These are phyloP conservation scores for Vanderwaltozyma polyspora DNA, from an alignment of 805 yeast genomes.

Conservation along the genomic window DNA sequence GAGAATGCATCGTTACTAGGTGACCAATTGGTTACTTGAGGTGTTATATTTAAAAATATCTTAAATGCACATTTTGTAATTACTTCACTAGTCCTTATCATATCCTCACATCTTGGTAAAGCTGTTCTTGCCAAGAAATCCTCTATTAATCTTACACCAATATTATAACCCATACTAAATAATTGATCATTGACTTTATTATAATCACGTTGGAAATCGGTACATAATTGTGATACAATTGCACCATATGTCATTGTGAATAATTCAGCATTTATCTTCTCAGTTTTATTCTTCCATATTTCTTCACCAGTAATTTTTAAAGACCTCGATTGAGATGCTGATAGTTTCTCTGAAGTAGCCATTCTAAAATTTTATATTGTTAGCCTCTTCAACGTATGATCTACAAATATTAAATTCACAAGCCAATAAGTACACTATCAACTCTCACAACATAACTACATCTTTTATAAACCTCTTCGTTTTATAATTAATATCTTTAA, in stretches of 20 bases:
- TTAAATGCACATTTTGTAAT: constrained; percentile 82
- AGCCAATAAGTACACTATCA: too few species aligned
- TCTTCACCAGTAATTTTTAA: constrained; percentile 59
- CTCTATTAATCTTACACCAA: constrained; percentile 82
- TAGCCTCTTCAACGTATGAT: neutral
- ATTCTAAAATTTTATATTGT: neutral
- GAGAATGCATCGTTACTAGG: constrained; percentile 64
- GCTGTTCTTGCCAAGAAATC: constrained; percentile 86
- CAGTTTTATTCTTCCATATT: constrained; percentile 79
- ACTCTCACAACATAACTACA: too few species aligned
- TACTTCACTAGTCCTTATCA: constrained; percentile 81
- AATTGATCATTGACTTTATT: constrained; percentile 69
- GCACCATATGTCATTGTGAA: constrained; percentile 94
- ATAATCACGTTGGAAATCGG: constrained; percentile 70
- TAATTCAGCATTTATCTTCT: constrained; percentile 83
- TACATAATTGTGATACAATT: constrained; percentile 80
- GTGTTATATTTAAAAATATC: constrained; percentile 74
- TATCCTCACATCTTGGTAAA: constrained; percentile 66
- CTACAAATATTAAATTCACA: too few species aligned
- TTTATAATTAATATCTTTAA: too few species aligned
- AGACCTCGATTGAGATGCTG: constrained; percentile 13
- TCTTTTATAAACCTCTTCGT: too few species aligned
- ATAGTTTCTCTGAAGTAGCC: constrained; percentile 2
- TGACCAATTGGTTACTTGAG: constrained; percentile 66
- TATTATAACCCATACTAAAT: constrained; percentile 90